These are phyloP conservation scores for Bruguiera hainesii DNA, from an alignment of 441 rosid genomes.

Conservation along the genomic window DNA sequence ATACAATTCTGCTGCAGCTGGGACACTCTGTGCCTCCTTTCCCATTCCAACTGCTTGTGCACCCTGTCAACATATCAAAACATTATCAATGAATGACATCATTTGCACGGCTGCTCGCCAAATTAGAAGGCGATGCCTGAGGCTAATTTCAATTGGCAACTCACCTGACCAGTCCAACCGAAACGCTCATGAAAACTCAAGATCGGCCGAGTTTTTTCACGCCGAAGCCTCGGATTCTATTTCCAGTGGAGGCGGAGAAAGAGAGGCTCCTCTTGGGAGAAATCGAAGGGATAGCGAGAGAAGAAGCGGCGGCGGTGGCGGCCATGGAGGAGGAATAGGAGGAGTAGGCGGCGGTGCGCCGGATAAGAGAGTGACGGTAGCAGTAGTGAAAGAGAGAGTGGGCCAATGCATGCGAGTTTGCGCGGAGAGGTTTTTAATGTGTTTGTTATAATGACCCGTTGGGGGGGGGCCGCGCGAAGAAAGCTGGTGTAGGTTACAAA, in stretches of 20 bases:
- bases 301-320: slow-evolving; percentile 23
- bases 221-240: slow-evolving; percentile 31
- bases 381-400: slow-evolving; percentile 16
- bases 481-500: too few species aligned
- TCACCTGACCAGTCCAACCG: slow-evolving; percentile 90
- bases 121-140: neutral
- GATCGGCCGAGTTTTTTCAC: slow-evolving; percentile 39
- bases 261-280: slow-evolving; percentile 34
- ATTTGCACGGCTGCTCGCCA: neutral
- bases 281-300: slow-evolving; percentile 46
- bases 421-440: neutral
- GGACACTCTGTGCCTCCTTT: slow-evolving; percentile 70
- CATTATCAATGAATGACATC: neutral
- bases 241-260: slow-evolving; percentile 19
- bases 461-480: too few species aligned
- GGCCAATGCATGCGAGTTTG: slow-evolving; percentile 11
- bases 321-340: neutral
- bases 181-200: slow-evolving; percentile 59
- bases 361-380: slow-evolving; percentile 3
- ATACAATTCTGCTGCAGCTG: slow-evolving; percentile 77
- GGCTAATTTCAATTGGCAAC: neutral
- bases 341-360: slow-evolving; percentile 22
- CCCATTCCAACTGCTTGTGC: slow-evolving; percentile 98
- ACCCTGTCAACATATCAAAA: slow-evolving; percentile 47
- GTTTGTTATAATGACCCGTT: too few species aligned